A percentile compares a stretch with the other conserved stretches of the same genome.
Conservation (phyloP, 2,329 filamentous ascomycete species). For the Claviceps digitariae region DNA sequence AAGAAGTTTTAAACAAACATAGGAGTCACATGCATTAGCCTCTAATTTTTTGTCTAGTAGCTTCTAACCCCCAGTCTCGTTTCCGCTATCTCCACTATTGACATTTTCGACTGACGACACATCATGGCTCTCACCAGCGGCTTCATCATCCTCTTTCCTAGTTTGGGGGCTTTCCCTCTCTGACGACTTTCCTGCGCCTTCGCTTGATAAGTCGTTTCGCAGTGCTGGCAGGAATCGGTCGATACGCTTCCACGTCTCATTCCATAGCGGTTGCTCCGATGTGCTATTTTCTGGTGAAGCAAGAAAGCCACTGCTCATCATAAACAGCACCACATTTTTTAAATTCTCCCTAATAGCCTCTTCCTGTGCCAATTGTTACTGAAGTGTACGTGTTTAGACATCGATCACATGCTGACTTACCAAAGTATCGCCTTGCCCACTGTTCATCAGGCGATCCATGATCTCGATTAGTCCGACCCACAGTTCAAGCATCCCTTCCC, state of each 20-base stretch:
- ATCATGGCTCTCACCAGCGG: neutral
- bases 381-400: slow-evolving; percentile 1
- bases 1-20: too few relatives aligned
- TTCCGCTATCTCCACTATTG: neutral
- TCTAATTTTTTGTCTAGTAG: too few relatives aligned
- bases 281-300: slow-evolving; percentile 51
- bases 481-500: slow-evolving; percentile 79
- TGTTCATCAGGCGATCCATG: slow-evolving; percentile 93
- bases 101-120: neutral
- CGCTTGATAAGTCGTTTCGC: slow-evolving; percentile 40
- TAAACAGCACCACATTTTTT: slow-evolving; percentile 92
- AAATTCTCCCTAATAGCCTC: slow-evolving; percentile 91
- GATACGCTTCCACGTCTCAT: slow-evolving; percentile 51
- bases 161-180: neutral
- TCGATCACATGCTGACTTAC: slow-evolving; percentile 34
- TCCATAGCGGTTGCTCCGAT: slow-evolving; percentile 43
- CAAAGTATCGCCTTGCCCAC: slow-evolving; percentile 77
- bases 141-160: neutral
- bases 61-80: too few relatives aligned
- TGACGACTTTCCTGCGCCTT: slow-evolving; percentile 19
- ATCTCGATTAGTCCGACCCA: slow-evolving; percentile 90
- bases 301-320: slow-evolving; percentile 79
- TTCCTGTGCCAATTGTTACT: slow-evolving; percentile 41
- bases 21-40: too few relatives aligned
- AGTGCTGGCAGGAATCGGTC: slow-evolving; percentile 52